Percentiles rank a stretch among this genome's conserved stretches.
These are phyloP conservation scores for Sporothrix dimorphospora DNA, from an alignment of 2,329 filamentous ascomycete genomes.

Conservation along the genomic window DNA sequence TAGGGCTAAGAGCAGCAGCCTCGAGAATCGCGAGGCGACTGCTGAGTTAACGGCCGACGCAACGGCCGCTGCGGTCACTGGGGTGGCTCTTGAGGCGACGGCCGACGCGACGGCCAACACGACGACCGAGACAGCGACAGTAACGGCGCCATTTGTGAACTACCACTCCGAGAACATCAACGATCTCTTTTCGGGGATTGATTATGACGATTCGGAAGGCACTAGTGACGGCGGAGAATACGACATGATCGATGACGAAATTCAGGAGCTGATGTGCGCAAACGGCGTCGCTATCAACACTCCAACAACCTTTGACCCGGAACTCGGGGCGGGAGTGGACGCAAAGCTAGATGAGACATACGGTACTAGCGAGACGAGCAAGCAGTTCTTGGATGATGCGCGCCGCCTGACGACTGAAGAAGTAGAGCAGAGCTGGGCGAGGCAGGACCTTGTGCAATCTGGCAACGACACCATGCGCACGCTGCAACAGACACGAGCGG, in stretches of 20 bases:
- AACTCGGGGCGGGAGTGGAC: neutral
- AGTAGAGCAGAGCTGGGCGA: slow-evolving; percentile 20
- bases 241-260: slow-evolving; percentile 32
- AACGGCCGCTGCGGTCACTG: too few species aligned
- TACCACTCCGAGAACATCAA: neutral
- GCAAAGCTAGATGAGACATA: neutral
- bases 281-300: slow-evolving; percentile 40
- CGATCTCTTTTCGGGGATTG: neutral
- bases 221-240: slow-evolving; percentile 24
- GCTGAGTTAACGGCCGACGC: too few species aligned
- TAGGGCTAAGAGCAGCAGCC: slow-evolving; percentile 18
- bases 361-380: neutral
- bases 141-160: too few species aligned
- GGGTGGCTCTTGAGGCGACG: too few species aligned
- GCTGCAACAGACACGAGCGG: slow-evolving; percentile 25
- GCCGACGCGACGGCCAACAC: too few species aligned
- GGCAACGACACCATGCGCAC: slow-evolving; percentile 21
- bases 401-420: slow-evolving; percentile 16
- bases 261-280: slow-evolving; percentile 39
- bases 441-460: slow-evolving; percentile 1
- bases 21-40: neutral
- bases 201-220: neutral
- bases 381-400: slow-evolving; percentile 22
- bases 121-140: too few species aligned
- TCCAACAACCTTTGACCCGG: neutral